Conservation (phyloP, 164 flowering plant species). For the Protea cynaroides region DNA sequence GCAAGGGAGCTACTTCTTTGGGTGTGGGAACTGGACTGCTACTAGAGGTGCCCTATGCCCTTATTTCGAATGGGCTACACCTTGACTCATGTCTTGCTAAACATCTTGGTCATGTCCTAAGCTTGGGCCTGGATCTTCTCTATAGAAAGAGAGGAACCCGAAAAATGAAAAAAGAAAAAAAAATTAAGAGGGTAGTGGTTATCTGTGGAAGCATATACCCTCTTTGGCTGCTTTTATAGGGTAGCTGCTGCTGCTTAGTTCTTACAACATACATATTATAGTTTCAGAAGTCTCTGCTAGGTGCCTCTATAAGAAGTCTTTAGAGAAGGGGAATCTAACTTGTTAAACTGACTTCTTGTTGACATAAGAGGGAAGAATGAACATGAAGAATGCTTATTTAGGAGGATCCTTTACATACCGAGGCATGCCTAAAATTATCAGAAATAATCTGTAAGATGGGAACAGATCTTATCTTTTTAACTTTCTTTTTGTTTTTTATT, state of each 20-base stretch:
- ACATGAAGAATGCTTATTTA: conserved; percentile 14
- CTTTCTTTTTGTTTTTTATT: conserved; percentile 5
- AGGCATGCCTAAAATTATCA: conserved; percentile 22
- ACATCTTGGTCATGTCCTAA: background rate
- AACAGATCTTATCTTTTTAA: conserved; percentile 3
- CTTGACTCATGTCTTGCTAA: conserved; percentile 17
- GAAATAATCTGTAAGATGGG: conserved; percentile 23
- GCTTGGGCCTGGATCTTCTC: conserved; percentile 12
- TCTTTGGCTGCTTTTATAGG: conserved; percentile 12
- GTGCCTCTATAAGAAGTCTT: conserved; percentile 7
- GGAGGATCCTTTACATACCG: conserved; percentile 22
- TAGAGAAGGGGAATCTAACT: conserved; percentile 22
- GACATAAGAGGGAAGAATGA: conserved; percentile 20
- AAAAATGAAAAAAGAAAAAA: conserved; percentile 2
- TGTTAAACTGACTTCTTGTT: conserved; percentile 39
- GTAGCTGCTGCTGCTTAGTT: conserved; percentile 7
- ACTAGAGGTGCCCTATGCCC: conserved; percentile 69
- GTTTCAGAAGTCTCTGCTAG: conserved; percentile 5
- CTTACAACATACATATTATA: conserved; percentile 12
- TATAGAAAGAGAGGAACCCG: conserved; percentile 10
- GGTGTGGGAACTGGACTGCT: conserved; percentile 89
- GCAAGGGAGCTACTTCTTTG: conserved; percentile 77
- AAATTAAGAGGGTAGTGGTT: conserved; percentile 8
- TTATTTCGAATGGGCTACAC: conserved; percentile 73
- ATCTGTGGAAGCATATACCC: conserved; percentile 11